Evolutionary conservation across 345 rosid genomes (phyloP), one percentile per base, ranked within the genome.

Genomic region (Salix udensis): DNA sequence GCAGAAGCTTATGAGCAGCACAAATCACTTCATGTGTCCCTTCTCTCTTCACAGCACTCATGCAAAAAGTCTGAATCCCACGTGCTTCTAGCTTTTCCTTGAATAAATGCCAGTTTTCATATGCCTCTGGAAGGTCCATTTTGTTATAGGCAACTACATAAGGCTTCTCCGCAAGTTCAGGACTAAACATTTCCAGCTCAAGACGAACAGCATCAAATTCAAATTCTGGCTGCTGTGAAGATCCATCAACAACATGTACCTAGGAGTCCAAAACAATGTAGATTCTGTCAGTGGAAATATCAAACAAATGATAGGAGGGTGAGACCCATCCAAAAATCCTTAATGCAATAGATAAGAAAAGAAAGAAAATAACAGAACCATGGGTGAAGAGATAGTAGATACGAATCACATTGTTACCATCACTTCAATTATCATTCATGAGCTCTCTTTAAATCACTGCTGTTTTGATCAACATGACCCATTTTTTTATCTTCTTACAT

Each of bases 201-300:
- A 96, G 97, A 67, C 97, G 94, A 81, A 96, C 90, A 50, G 94
- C 97, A 84, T 92, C 98, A 79, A 89, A 92, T 84, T 96, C 99
- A 70, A 89, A 79, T 71, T 90, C 97, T 75, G 97, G 92, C 83
- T 96, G 95, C 64, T 80, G 87, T 65, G 91, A 81, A 31, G 96
- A 93, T 71, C 97, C 96, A 89, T 96, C 98, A 69, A 93, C 90
- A 28, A 96, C 89, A 89, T 93, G 99, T 42, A 93, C 89, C 96
- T 96, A 76, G 52, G 71, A 42, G 76, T 81, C 68, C 78, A 34
- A 69, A 42, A 76, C 7, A 24, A 30, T 14, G 67, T 67, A n/a
- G 19, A 70, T n/a, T 70, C 15, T 2, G 8, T 72, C 58, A 76
- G 26, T 66, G 21, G 66, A 67, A 68, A 7, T 12, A 61, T 55